phyloP scores from a whole-genome alignment of 805 yeast genomes.

The Sugiyamaella lignohabitans region DNA sequence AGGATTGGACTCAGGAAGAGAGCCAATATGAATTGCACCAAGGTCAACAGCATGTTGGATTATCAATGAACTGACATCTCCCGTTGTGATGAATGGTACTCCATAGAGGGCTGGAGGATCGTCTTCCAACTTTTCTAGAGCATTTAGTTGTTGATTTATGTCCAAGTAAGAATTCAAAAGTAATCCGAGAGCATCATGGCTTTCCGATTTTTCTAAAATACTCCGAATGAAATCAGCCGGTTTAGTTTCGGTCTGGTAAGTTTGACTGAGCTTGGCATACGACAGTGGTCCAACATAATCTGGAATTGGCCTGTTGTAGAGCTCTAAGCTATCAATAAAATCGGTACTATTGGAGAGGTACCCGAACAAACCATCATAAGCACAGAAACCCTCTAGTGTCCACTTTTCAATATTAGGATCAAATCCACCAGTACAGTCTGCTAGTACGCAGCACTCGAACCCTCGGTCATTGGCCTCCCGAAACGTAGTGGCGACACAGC shows the following conservation, averaged over 20 bases:
- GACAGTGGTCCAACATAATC: not conserved
- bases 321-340: slow-evolving; percentile 2
- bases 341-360: slow-evolving; percentile 16
- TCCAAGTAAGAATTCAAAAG: not conserved
- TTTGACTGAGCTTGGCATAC: no score
- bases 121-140: slow-evolving; percentile 1
- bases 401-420: slow-evolving; percentile 20
- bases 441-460: slow-evolving; percentile 28
- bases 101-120: slow-evolving; percentile 9
- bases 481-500: slow-evolving; percentile 32
- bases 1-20: not conserved
- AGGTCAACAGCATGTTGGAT: slow-evolving; percentile 3
- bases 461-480: slow-evolving; percentile 33
- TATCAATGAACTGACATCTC: not conserved
- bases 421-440: slow-evolving; percentile 27
- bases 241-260: not conserved
- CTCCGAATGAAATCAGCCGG: not conserved
- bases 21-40: slow-evolving; percentile 2
- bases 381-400: slow-evolving; percentile 21
- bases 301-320: slow-evolving; percentile 11
- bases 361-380: slow-evolving; percentile 27
- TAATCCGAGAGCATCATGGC: no score
- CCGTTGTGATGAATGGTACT: slow-evolving; percentile 4
- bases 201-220: not conserved
- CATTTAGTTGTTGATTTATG: no score